Evolutionary conservation across 495 filamentous ascomycete genomes (phyloP).

Genomic region (Podospora didyma): DNA sequence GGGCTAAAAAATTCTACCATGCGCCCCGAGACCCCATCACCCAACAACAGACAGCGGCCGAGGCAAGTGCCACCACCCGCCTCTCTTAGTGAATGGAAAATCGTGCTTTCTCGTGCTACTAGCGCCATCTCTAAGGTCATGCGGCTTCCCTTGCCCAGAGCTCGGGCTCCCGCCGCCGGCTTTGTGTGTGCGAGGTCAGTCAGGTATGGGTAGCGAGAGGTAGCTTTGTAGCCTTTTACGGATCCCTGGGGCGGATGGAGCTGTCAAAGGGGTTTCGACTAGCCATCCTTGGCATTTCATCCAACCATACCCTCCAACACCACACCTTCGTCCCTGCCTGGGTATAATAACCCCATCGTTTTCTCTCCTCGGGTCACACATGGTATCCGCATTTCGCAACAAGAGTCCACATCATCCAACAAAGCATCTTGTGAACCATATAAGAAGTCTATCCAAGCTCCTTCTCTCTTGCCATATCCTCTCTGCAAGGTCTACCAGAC

Average conservation of each 20-base stretch:
- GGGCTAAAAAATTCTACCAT: background rate
- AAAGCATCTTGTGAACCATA: background rate
- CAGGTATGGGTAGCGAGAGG: background rate
- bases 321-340: background rate
- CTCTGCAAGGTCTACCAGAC: too few relatives aligned
- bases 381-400: background rate
- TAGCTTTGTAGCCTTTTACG: too few relatives aligned
- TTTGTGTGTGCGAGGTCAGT: too few relatives aligned
- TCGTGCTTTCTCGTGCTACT: too few relatives aligned
- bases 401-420: background rate
- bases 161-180: background rate
- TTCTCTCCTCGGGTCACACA: background rate
- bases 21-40: background rate
- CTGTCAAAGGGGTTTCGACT: slow-evolving; percentile 9
- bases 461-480: too few relatives aligned
- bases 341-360: slow-evolving; percentile 18
- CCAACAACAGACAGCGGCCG: too few relatives aligned
- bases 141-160: background rate
- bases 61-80: too few relatives aligned
- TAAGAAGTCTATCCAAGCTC: background rate
- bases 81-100: too few relatives aligned
- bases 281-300: slow-evolving; percentile 3
- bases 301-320: background rate
- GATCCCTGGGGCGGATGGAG: background rate
- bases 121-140: background rate